Conservation (phyloP, 495 filamentous ascomycete species). For the Penicillium flavigenum region DNA sequence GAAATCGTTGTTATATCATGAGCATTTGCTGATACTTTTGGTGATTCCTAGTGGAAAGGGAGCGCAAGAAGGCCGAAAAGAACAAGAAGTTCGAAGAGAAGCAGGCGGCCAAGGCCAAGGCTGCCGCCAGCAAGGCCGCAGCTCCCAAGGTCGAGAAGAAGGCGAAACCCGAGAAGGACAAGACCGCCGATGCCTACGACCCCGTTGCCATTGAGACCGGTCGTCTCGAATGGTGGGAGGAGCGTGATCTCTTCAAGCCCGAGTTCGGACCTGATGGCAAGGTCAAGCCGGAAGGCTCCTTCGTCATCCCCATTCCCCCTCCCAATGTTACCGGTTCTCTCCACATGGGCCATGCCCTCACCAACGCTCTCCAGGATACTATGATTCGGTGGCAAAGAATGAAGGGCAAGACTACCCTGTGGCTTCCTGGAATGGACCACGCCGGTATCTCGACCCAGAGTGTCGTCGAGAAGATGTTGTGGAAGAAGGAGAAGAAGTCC, state of each 20-base stretch:
- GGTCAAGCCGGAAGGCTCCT: conserved; percentile 64
- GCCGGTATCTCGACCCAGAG: conserved; percentile 75
- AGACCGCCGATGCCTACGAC: conserved; percentile 56
- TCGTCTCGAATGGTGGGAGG: conserved; percentile 62
- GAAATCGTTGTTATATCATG: not conserved
- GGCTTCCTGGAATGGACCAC: conserved; percentile 74
- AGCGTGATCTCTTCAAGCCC: conserved; percentile 69
- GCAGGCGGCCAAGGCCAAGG: conserved; percentile 54
- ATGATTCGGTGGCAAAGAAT: conserved; percentile 71
- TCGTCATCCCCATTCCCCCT: conserved; percentile 73
- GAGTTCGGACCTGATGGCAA: conserved; percentile 64
- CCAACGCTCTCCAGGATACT: conserved; percentile 67
- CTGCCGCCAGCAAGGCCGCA: conserved; percentile 39
- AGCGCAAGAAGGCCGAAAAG: conserved; percentile 61
- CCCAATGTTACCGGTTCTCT: conserved; percentile 75
- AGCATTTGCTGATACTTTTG: conserved; percentile 21
- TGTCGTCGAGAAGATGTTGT: conserved; percentile 76
- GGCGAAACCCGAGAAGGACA: conserved; percentile 53
- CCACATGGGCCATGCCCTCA: conserved; percentile 71
- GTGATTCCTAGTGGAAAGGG: conserved; percentile 47
- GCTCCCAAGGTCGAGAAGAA: conserved; percentile 55
- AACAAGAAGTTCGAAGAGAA: conserved; percentile 60
- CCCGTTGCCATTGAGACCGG: conserved; percentile 56
- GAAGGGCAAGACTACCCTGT: conserved; percentile 67
- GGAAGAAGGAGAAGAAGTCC: conserved; percentile 62